Base-by-base conservation (phyloP, 2,329 filamentous ascomycete genomes). In the Phialemonium atrogriseum region DNA sequence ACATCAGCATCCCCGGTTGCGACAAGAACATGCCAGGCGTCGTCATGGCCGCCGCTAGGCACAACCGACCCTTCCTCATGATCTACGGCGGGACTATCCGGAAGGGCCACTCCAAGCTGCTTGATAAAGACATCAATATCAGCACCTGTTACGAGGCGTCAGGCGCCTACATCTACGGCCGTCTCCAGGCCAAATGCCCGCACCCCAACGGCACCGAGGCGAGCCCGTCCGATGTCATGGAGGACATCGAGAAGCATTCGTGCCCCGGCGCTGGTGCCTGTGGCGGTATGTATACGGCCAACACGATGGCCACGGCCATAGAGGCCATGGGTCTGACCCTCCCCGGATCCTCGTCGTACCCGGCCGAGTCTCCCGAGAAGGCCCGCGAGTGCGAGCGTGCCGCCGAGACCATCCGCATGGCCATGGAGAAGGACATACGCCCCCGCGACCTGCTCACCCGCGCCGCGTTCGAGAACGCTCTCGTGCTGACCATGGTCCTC, bases 21-120 rank as follows among this genome's bases (percentile, higher is more conserved):
- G 88, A 95, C 64, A 95, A 95, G 73, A 95, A 95, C 57, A 95
- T 95, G 89, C 88, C 88, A 0, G 88, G 88, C 41, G 81, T 84
- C 11, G 68, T 91, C 41, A 94, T 94, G 80, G 87, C 84, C 1
- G 87, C 91, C 50, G 85, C 84, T 10, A 75, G 89, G 35, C 85
- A 93, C 60, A 95, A 95, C 59, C 74, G 89, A 8, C 89, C 89
- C 4, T 91, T 86, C 28, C 66, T 95, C 52, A 94, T 95, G 87
- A 81, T 96, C 37, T 96, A 95, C 54, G 89, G 89, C 30, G 89
- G 89, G 23, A 84, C 85, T 11, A 95, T 94, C 49, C 77, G 79
- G 50, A 85, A 86, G 39, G 89, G 88, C n/a, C 84, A 85, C 56
- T 88, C 81, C 0, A 62, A 74, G 30, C 70, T 88, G 3, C 69